These are phyloP conservation scores for Skeletonema grethae DNA, from an alignment of 108 stramenopile species.

Conservation along the genomic window DNA sequence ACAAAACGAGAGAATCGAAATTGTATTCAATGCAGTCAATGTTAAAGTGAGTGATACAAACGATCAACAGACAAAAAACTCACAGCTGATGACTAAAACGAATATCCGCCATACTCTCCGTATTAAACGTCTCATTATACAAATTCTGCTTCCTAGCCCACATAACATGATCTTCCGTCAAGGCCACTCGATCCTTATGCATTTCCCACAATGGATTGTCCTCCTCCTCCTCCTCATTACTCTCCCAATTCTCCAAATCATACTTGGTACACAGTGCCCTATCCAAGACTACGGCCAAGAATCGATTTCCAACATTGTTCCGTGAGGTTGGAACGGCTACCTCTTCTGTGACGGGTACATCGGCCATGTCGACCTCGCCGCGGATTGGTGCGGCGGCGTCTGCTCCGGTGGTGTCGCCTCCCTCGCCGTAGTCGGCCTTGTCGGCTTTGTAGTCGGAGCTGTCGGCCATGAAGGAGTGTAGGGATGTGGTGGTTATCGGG, in stretches of 20 bases:
- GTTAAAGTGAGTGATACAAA: neutral
- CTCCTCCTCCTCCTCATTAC: constrained; percentile 50
- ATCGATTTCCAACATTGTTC: constrained; percentile 80
- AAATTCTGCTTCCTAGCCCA: constrained; percentile 84
- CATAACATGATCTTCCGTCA: constrained; percentile 87
- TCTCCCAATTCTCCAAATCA: constrained; percentile 43
- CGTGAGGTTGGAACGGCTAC: constrained; percentile 77
- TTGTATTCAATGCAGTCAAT: neutral
- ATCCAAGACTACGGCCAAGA: constrained; percentile 75
- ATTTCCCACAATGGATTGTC: constrained; percentile 56
- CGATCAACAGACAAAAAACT: constrained; percentile 33
- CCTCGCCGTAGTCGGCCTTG: constrained; percentile 27
- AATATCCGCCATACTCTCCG: constrained; percentile 83
- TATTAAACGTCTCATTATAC: constrained; percentile 88
- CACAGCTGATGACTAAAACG: constrained; percentile 81
- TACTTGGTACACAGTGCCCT: constrained; percentile 38
- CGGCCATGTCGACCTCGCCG: constrained; percentile 55
- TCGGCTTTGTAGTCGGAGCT: constrained; percentile 68
- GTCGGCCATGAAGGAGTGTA: constrained; percentile 53
- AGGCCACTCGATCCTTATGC: constrained; percentile 62
- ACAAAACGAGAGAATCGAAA: neutral
- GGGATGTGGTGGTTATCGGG: neutral
- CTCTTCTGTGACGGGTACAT: constrained; percentile 60
- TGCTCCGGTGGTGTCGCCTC: constrained; percentile 26
- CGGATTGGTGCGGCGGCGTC: constrained; percentile 8